A percentile compares a stretch with the other conserved stretches of the same genome.
Evolutionary conservation across 495 filamentous ascomycete genomes (phyloP).

Genomic region (Parmelia sp.): DNA sequence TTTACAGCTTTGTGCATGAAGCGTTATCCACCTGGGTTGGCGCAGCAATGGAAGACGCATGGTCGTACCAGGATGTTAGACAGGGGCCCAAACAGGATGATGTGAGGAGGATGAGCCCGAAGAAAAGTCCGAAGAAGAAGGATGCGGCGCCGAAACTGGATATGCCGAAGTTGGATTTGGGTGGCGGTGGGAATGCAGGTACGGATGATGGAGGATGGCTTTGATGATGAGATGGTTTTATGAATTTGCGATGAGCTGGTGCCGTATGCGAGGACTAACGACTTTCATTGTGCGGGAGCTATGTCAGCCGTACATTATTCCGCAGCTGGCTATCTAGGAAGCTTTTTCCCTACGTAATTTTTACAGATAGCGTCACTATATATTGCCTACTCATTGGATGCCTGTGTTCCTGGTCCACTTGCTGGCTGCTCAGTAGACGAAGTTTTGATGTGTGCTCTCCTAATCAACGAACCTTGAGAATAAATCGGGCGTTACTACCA

Average conservation of each 20-base stretch:
- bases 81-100: constrained; percentile 52
- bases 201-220: constrained; percentile 24
- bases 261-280: background rate
- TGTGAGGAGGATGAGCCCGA: constrained; percentile 38
- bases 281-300: background rate
- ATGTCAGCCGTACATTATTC: too few relatives aligned
- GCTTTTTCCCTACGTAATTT: too few relatives aligned
- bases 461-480: too few relatives aligned
- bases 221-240: constrained; percentile 9
- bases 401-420: too few relatives aligned
- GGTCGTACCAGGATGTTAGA: constrained; percentile 69
- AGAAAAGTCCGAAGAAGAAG: constrained; percentile 46
- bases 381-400: too few relatives aligned
- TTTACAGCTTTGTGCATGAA: constrained; percentile 86
- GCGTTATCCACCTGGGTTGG: constrained; percentile 84
- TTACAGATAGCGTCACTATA: too few relatives aligned
- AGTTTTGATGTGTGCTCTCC: too few relatives aligned
- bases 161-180: constrained; percentile 37
- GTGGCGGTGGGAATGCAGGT: constrained; percentile 13
- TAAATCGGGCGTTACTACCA: too few relatives aligned
- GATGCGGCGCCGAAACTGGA: constrained; percentile 47
- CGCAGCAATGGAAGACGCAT: constrained; percentile 79
- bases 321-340: background rate
- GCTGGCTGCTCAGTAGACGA: too few relatives aligned
- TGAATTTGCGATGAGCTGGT: background rate